Conservation (phyloP, 2,329 filamentous ascomycete species). For the Paradendryphiella salina region DNA sequence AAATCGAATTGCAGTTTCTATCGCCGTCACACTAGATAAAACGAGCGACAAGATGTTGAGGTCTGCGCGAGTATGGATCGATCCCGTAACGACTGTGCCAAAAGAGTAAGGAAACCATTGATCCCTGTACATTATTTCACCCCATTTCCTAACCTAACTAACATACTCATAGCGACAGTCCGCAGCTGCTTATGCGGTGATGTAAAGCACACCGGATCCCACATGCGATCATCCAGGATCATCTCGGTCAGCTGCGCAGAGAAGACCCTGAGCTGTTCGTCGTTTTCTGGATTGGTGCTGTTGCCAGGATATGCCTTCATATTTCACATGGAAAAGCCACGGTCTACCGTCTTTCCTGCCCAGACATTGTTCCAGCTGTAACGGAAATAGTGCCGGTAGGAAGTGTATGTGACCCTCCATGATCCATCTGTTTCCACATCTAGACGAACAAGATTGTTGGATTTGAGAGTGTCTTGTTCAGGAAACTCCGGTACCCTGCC, state of each 20-base stretch:
- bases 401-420: constrained; percentile 3
- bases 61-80: too few species aligned
- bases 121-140: too few species aligned
- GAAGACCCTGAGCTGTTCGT: neutral
- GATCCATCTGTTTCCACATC: neutral
- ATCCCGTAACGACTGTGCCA: too few species aligned
- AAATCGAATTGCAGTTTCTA: too few species aligned
- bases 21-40: too few species aligned
- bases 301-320: neutral
- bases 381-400: constrained; percentile 2
- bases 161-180: neutral
- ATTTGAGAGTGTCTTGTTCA: neutral
- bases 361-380: constrained; percentile 2
- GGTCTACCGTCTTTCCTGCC: neutral
- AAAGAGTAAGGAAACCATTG: too few species aligned
- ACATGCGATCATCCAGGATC: neutral
- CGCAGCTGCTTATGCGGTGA: neutral
- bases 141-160: too few species aligned
- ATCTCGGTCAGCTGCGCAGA: neutral
- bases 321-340: neutral
- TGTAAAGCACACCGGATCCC: neutral
- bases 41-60: too few species aligned
- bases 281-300: neutral
- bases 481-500: neutral
- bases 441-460: constrained; percentile 3